Evolutionary conservation across 495 filamentous ascomycete genomes (phyloP).

Genomic region (Penicillium malachiteum): DNA sequence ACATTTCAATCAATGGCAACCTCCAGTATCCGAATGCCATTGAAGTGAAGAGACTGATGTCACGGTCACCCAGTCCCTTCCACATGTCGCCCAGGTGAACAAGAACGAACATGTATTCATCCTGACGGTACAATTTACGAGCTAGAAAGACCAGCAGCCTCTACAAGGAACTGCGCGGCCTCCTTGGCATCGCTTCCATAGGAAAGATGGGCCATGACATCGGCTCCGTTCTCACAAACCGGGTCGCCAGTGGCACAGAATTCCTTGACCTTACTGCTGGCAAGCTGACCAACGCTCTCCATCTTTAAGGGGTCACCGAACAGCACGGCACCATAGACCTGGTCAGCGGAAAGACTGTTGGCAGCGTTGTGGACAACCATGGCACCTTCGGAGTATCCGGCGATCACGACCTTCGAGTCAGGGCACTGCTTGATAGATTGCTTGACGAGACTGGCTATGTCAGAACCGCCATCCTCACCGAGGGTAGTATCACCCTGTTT

Average conservation of each 20-base stretch:
- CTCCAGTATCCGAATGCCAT: too few relatives aligned
- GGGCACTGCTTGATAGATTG: slow-evolving; percentile 53
- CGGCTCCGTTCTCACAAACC: slow-evolving; percentile 52
- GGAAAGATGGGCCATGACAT: slow-evolving; percentile 52
- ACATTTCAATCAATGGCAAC: too few relatives aligned
- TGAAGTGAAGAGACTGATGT: too few relatives aligned
- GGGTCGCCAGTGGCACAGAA: slow-evolving; percentile 54
- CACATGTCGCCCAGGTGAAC: too few relatives aligned
- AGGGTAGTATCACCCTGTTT: slow-evolving; percentile 47
- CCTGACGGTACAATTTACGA: background rate
- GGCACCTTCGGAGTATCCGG: slow-evolving; percentile 59
- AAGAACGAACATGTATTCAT: too few relatives aligned
- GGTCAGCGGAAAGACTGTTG: slow-evolving; percentile 27
- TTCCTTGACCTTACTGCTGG: slow-evolving; percentile 45
- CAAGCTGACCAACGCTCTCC: slow-evolving; percentile 43
- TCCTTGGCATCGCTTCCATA: slow-evolving; percentile 48
- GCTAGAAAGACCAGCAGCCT: slow-evolving; percentile 28
- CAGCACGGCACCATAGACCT: slow-evolving; percentile 44
- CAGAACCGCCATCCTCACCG: slow-evolving; percentile 40
- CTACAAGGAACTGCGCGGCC: slow-evolving; percentile 48
- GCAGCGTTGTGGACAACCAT: slow-evolving; percentile 54
- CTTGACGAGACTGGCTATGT: slow-evolving; percentile 50
- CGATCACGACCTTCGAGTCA: slow-evolving; percentile 58
- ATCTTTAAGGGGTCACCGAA: slow-evolving; percentile 59
- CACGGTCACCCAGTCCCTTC: too few relatives aligned